Percentiles rank a stretch among this genome's conserved stretches.
These are phyloP conservation scores for Pseudonectria buxi DNA, from an alignment of 2,329 filamentous ascomycete genomes.

Conservation along the genomic window DNA sequence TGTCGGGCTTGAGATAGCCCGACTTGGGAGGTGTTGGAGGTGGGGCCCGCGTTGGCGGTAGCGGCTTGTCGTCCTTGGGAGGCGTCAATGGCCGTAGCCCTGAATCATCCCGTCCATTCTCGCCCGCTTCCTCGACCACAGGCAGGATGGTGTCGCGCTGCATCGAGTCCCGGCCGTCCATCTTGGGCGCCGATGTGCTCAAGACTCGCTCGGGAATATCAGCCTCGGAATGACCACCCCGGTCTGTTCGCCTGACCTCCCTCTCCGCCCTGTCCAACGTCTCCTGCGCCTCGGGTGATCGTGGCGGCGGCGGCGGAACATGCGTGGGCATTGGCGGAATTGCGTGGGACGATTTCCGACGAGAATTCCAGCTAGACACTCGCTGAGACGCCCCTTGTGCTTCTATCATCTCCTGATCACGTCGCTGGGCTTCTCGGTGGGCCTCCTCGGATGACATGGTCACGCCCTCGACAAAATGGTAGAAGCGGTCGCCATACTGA, in stretches of 20 bases:
- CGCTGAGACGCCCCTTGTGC: slow-evolving; percentile 29
- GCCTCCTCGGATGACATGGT: slow-evolving; percentile 88
- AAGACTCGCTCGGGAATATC: slow-evolving; percentile 58
- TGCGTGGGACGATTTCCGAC: slow-evolving; percentile 25
- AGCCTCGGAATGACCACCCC: slow-evolving; percentile 31
- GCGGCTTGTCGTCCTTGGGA: slow-evolving; percentile 28
- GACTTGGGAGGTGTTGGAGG: slow-evolving; percentile 31
- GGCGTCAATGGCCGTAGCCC: slow-evolving; percentile 35
- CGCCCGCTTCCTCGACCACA: slow-evolving; percentile 84
- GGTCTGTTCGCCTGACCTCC: slow-evolving; percentile 30
- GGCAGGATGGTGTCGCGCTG: slow-evolving; percentile 58
- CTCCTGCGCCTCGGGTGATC: slow-evolving; percentile 33
- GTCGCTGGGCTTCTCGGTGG: slow-evolving; percentile 53
- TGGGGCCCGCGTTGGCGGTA: slow-evolving; percentile 38
- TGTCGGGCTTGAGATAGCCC: slow-evolving; percentile 35
- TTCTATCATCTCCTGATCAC: slow-evolving; percentile 52
- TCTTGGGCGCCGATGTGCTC: slow-evolving; percentile 23
- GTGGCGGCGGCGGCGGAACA: slow-evolving; percentile 36
- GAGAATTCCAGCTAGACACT: slow-evolving; percentile 31
- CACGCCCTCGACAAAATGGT: slow-evolving; percentile 83
- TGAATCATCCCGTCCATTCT: slow-evolving; percentile 52
- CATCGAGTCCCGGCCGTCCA: slow-evolving; percentile 49
- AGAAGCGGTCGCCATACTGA: slow-evolving; percentile 87
- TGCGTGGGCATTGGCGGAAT: slow-evolving; percentile 41
- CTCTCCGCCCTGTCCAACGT: slow-evolving; percentile 34